Evolutionary conservation across 495 filamentous ascomycete genomes (phyloP).

Genomic region (Aspergillus coremiiformis): DNA sequence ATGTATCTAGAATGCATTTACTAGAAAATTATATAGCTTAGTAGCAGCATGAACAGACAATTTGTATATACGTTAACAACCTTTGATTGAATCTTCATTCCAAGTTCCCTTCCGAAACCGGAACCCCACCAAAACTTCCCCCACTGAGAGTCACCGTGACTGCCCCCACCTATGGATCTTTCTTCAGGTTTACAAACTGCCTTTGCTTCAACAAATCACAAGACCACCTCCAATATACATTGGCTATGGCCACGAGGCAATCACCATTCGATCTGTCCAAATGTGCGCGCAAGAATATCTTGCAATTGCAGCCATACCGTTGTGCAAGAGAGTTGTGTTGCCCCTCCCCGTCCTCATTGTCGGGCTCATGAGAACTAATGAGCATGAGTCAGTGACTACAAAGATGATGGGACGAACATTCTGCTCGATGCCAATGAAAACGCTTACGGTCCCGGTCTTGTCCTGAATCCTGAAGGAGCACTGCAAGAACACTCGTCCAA

Average conservation of each 20-base stretch:
- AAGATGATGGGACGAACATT: slow-evolving; percentile 95
- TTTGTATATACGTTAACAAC: neutral
- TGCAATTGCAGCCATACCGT: slow-evolving; percentile 74
- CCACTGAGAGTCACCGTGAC: too few relatives aligned
- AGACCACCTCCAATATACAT: slow-evolving; percentile 14
- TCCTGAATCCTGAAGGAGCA: slow-evolving; percentile 38
- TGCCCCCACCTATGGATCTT: slow-evolving; percentile 1
- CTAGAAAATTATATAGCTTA: neutral
- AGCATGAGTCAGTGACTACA: slow-evolving; percentile 73
- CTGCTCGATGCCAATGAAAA: slow-evolving; percentile 98
- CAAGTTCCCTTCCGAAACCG: slow-evolving; percentile 11
- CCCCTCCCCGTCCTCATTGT: slow-evolving; percentile 9
- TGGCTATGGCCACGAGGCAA: slow-evolving; percentile 34
- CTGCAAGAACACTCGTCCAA: slow-evolving; percentile 32
- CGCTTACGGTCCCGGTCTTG: slow-evolving; percentile 75
- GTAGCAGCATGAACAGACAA: neutral
- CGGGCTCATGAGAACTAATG: slow-evolving; percentile 24
- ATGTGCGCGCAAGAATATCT: slow-evolving; percentile 78
- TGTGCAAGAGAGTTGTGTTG: slow-evolving; percentile 72
- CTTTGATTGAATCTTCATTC: neutral
- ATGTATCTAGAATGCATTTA: slow-evolving; percentile 5
- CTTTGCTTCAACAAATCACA: neutral
- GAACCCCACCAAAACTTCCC: too few relatives aligned
- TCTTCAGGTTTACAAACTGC: neutral
- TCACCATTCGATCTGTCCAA: slow-evolving; percentile 66